Evolutionary conservation across 2,329 filamentous ascomycete species (phyloP), one percentile per base, ranked within the genome.

Genomic region (Anisogramma anomala): DNA sequence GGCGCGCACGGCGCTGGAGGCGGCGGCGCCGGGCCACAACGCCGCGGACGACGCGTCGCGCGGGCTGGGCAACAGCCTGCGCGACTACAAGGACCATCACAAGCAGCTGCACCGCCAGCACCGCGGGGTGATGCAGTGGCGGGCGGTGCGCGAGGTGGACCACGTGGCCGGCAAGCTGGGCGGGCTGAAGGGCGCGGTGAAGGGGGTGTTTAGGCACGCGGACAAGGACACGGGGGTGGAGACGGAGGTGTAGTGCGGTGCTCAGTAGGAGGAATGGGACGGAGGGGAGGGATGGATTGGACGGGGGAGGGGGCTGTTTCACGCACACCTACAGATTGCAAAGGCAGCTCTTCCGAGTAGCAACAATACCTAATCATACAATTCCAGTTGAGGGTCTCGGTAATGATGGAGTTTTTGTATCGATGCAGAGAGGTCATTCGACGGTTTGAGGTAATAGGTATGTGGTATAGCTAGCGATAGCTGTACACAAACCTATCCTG

Each of bases 51-150:
- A 68, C 40, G 58, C 52, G 20, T 66, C 60, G 48, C 61, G 67
- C 47, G 75, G 67, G 28, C 54, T 63, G 27, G 58, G 65, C 8
- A 68, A 70, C 32, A 65, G 72, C 53, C 45, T 77, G 33, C 70
- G 67, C 42, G 77, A 82, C 45, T 82, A 78, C 54, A 74, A 71
- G 53, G 64, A 67, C 43, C 65, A 77, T 49, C 64, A 69, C 48
- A 73, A 71, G 57, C 67, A 72, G 46, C 59, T 82, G 48, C 78
- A 84, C 56, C 64, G 79, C 36, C 71, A 73, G 53, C 77, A 86
- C 52, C 62, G 77, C 17, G 82, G 82, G 0, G 54, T 82, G 30
- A 86, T 86, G 82, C 82, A 86, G 60, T 86, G 79, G 76, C 62
- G 67, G n/a, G 64, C 62, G 11, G 63, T 64, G n/a, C 63, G 65